Evolutionary conservation across 2,329 filamentous ascomycete genomes (phyloP).

Genomic region (Fusarium duplospermum): DNA sequence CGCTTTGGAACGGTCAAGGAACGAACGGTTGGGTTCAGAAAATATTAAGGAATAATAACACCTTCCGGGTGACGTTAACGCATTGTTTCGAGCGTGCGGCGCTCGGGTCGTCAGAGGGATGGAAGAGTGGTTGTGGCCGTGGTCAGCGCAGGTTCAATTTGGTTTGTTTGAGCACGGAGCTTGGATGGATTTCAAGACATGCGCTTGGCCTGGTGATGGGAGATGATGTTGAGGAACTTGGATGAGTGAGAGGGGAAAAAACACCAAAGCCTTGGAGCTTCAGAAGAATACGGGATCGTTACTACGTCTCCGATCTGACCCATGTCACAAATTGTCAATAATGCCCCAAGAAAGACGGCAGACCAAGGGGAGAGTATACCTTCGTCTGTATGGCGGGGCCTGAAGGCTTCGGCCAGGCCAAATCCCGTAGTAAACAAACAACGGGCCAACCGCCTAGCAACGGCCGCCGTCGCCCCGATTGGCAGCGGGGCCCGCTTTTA

Average conservation of each 20-base stretch:
- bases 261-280: conserved; percentile 18
- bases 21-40: conserved; percentile 12
- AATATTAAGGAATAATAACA: conserved; percentile 34
- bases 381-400: conserved; percentile 37
- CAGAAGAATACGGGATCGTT: conserved; percentile 38
- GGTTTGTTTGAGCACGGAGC: conserved; percentile 29
- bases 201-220: conserved; percentile 20
- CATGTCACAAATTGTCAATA: conserved; percentile 36
- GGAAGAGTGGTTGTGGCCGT: conserved; percentile 14
- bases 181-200: conserved; percentile 39
- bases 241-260: conserved; percentile 9
- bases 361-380: conserved; percentile 25
- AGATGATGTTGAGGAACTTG: neutral
- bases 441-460: conserved; percentile 49
- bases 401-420: conserved; percentile 22
- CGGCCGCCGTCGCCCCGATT: conserved; percentile 39
- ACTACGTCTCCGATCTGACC: conserved; percentile 28
- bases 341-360: conserved; percentile 36
- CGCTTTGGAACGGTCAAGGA: conserved; percentile 22
- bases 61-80: conserved; percentile 43
- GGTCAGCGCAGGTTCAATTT: conserved; percentile 11
- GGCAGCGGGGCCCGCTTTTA: conserved; percentile 28
- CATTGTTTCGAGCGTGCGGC: conserved; percentile 46
- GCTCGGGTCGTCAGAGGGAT: conserved; percentile 38
- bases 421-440: conserved; percentile 50